A percentile compares a stretch with the other conserved stretches of the same genome.
These are phyloP conservation scores for Puccinia brachypodii DNA, from an alignment of 1,284 basidiomycete genomes.

Conservation along the genomic window DNA sequence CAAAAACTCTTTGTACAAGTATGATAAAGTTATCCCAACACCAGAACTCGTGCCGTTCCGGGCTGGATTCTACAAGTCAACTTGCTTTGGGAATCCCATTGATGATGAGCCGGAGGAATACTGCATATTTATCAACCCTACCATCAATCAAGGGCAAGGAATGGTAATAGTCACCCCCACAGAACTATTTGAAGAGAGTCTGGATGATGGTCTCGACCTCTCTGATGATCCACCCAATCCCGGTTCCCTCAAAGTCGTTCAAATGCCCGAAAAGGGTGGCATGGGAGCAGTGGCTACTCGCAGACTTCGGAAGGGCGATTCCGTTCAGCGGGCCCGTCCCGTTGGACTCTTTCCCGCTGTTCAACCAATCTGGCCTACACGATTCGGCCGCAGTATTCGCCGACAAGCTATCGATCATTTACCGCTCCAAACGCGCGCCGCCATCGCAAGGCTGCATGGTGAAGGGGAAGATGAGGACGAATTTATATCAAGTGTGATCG, in stretches of 20 bases:
- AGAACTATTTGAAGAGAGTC: background rate
- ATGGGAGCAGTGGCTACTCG: conserved; percentile 21
- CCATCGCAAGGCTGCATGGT: conserved; percentile 19
- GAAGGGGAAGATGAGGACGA: conserved; percentile 12
- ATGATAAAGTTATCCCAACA: conserved; percentile 8
- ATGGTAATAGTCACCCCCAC: conserved; percentile 17
- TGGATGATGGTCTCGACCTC: background rate
- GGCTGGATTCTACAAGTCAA: conserved; percentile 23
- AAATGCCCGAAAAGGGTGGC: conserved; percentile 36
- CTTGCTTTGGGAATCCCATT: background rate
- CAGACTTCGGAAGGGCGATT: conserved; percentile 12
- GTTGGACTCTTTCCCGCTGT: background rate
- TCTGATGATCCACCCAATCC: conserved; percentile 7
- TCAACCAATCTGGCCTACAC: background rate
- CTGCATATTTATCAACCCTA: conserved; percentile 34
- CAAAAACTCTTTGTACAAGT: background rate
- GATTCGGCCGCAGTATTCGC: background rate
- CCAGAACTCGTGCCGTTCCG: background rate
- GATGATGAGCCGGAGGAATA: background rate
- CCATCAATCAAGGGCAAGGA: conserved; percentile 34
- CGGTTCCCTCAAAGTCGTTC: conserved; percentile 6
- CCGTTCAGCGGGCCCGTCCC: background rate
- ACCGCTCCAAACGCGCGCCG: conserved; percentile 23
- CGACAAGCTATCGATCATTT: conserved; percentile 31
- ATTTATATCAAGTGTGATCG: conserved; percentile 7